Percentiles rank a stretch among this genome's conserved stretches.
Evolutionary conservation across 495 filamentous ascomycete species (phyloP).

Genomic region (Annulohypoxylon nitens): DNA sequence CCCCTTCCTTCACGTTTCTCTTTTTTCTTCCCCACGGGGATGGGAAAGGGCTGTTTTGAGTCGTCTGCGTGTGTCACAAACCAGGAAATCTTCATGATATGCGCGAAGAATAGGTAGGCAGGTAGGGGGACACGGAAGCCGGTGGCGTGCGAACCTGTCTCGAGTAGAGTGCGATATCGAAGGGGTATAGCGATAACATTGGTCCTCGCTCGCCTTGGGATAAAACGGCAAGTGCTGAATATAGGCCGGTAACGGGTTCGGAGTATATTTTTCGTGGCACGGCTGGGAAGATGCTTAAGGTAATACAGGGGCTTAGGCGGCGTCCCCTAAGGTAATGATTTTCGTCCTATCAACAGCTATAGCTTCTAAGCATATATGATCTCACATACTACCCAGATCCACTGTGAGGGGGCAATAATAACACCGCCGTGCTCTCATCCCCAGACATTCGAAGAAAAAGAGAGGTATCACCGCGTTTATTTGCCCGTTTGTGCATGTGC

Average conservation of each 20-base stretch:
- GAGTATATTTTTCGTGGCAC: neutral
- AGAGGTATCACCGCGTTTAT: slow-evolving; percentile 10
- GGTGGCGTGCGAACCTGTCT: neutral
- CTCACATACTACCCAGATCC: neutral
- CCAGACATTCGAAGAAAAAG: neutral
- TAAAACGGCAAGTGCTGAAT: neutral
- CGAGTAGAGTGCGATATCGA: slow-evolving; percentile 1
- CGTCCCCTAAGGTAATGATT: neutral
- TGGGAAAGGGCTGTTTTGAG: slow-evolving; percentile 8
- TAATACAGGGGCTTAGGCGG: neutral
- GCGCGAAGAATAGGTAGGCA: neutral
- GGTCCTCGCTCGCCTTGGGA: neutral
- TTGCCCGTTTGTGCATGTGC: slow-evolving; percentile 8
- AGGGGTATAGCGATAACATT: neutral
- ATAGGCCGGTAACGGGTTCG: neutral
- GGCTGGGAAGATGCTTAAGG: neutral
- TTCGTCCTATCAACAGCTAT: neutral
- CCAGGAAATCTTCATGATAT: neutral
- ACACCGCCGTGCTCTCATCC: neutral
- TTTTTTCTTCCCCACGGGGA: slow-evolving; percentile 32
- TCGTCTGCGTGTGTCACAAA: slow-evolving; percentile 9
- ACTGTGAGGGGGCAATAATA: neutral
- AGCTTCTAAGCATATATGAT: neutral
- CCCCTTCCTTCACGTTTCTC: neutral
- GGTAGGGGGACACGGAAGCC: neutral